phyloP scores from a whole-genome alignment of 164 flowering plant species.

The Brasenia schreberi region DNA sequence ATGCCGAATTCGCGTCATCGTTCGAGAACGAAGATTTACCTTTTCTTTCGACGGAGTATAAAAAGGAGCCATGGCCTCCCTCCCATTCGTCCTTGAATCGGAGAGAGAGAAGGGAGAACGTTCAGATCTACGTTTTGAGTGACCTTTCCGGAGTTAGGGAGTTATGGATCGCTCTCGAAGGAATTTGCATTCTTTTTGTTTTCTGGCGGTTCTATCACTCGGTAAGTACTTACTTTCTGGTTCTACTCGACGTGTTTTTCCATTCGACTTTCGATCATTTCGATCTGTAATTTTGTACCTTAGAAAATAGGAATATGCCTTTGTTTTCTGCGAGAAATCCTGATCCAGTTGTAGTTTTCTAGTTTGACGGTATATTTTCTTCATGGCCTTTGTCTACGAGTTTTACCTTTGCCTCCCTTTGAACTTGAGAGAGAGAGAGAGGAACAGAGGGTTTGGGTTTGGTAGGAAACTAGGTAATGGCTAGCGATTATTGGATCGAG shows the following conservation, averaged over 20 bases:
- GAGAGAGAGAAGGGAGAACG: not conserved
- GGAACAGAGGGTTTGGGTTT: no score
- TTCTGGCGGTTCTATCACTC: not conserved
- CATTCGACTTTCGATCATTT: not conserved
- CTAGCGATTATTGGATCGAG: no score
- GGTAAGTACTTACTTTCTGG: not conserved
- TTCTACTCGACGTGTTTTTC: not conserved
- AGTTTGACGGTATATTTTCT: no score
- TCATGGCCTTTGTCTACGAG: not conserved
- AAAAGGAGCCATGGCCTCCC: not conserved
- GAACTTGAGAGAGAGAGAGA: no score
- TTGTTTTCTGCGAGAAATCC: not conserved
- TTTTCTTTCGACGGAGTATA: not conserved
- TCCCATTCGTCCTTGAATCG: not conserved
- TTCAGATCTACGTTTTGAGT: not conserved
- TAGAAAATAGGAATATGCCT: no score
- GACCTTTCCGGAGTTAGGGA: not conserved
- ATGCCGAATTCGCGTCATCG: not conserved
- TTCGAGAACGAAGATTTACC: not conserved
- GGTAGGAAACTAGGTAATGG: no score
- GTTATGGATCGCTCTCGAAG: no score
- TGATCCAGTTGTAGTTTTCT: no score
- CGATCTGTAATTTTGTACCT: not conserved
- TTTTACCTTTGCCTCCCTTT: no score
- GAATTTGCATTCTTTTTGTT: not conserved